A percentile compares a stretch with the other conserved stretches of the same genome.
Evolutionary conservation across 2,329 filamentous ascomycete species (phyloP).

Genomic region (Pseudogymnoascus verrucosus): DNA sequence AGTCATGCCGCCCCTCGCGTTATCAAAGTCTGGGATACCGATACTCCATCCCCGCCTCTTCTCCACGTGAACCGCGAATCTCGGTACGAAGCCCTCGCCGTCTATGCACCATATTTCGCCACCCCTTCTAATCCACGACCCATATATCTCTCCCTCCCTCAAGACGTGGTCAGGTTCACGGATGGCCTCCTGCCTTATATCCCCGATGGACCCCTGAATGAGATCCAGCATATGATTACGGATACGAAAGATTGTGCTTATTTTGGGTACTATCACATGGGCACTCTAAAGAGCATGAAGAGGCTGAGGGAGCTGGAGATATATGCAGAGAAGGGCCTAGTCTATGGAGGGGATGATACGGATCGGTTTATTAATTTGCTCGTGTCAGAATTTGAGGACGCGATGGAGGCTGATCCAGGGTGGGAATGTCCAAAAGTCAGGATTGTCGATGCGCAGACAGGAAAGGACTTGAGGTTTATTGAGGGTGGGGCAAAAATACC

Average conservation of each 20-base stretch:
- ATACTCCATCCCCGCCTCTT: constrained; percentile 7
- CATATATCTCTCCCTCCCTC: constrained; percentile 18
- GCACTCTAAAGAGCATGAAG: constrained; percentile 19
- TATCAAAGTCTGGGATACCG: background rate
- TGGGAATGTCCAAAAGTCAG: constrained; percentile 22
- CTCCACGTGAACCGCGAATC: constrained; percentile 12
- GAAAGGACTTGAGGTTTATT: constrained; percentile 15
- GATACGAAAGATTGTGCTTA: constrained; percentile 20
- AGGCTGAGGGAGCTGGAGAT: constrained; percentile 19
- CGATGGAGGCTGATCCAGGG: constrained; percentile 14
- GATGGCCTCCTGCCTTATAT: constrained; percentile 20
- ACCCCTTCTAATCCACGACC: constrained; percentile 12
- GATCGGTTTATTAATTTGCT: constrained; percentile 13
- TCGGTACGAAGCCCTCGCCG: constrained; percentile 11
- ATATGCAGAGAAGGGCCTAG: background rate
- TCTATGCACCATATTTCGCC: constrained; percentile 18
- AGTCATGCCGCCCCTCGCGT: constrained; percentile 6
- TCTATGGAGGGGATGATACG: constrained; percentile 9
- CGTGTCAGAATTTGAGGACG: constrained; percentile 17
- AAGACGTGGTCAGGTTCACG: constrained; percentile 18
- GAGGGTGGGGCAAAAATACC: constrained; percentile 17
- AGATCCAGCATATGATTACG: constrained; percentile 17
- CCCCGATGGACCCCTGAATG: constrained; percentile 9
- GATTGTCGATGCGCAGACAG: constrained; percentile 15
- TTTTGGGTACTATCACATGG: constrained; percentile 23